Conservation (phyloP, 805 yeast genomes). For the Ogataea glucozyma region DNA sequence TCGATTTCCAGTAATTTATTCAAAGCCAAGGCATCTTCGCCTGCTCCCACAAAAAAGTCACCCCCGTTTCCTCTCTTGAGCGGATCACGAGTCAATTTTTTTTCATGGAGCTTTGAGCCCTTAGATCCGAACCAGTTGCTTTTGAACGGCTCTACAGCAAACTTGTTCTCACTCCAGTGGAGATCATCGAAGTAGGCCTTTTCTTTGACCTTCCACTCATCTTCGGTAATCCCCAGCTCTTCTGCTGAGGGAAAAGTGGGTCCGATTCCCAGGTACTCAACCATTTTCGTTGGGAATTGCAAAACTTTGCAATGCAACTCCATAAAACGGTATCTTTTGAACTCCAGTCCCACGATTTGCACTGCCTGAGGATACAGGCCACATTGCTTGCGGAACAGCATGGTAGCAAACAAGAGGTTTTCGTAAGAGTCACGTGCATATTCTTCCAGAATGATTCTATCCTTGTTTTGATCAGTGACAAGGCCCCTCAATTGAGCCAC, state of each 20-base stretch:
- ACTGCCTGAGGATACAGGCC: conserved; percentile 51
- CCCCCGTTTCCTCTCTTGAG: conserved; percentile 30
- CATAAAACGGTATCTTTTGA: conserved; percentile 63
- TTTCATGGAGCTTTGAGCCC: conserved; percentile 41
- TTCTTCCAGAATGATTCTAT: conserved; percentile 56
- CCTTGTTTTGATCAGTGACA: conserved; percentile 8
- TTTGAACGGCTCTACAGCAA: conserved; percentile 56
- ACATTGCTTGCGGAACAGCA: conserved; percentile 49
- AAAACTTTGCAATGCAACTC: conserved; percentile 56
- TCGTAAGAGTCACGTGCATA: conserved; percentile 80
- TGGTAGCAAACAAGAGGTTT: conserved; percentile 63
- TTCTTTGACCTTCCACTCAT: conserved; percentile 26
- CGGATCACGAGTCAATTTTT: conserved; percentile 60
- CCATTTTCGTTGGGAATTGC: conserved; percentile 36
- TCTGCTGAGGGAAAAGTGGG: conserved; percentile 46
- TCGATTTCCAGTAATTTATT: conserved; percentile 30
- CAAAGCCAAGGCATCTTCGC: conserved; percentile 18
- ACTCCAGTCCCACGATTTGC: conserved; percentile 71
- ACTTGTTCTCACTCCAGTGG: conserved; percentile 46
- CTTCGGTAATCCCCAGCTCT: conserved; percentile 5
- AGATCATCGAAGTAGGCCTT: conserved; percentile 48
- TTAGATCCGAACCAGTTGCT: conserved; percentile 60
- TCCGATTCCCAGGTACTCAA: conserved; percentile 56
- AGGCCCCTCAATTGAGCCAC: conserved; percentile 41
- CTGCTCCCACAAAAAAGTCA: conserved; percentile 11